These are phyloP conservation scores for Mycena citricolor DNA, from an alignment of 1,284 basidiomycete genomes.

Conservation along the genomic window DNA sequence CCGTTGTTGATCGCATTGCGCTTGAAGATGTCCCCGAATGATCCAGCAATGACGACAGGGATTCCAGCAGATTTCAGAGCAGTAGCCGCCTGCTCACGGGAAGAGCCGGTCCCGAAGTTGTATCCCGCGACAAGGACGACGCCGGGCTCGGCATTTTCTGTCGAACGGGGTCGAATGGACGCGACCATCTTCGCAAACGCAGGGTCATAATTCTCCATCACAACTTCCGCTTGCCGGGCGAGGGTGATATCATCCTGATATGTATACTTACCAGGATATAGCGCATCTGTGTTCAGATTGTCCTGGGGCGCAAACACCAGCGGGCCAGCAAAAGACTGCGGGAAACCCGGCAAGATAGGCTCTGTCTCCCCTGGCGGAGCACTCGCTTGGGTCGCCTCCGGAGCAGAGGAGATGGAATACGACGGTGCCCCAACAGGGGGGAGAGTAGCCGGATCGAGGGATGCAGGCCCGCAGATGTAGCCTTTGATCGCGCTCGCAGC, in stretches of 20 bases:
- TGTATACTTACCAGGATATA: constrained; percentile 99
- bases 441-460: constrained; percentile 55
- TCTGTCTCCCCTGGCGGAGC: no score
- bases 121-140: constrained; percentile 90
- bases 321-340: constrained; percentile 78
- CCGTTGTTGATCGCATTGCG: constrained; percentile 99
- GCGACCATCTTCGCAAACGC: constrained; percentile 78
- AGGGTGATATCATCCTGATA: constrained; percentile 99
- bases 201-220: constrained; percentile 99
- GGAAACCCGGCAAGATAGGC: constrained; percentile 78
- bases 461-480: constrained; percentile 84
- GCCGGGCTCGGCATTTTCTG: constrained; percentile 47
- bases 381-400: constrained; percentile 25
- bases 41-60: constrained; percentile 92
- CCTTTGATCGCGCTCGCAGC: constrained; percentile 94
- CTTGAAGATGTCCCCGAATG: constrained; percentile 99
- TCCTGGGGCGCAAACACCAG: constrained; percentile 94
- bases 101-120: constrained; percentile 99
- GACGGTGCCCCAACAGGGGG: constrained; percentile 56
- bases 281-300: constrained; percentile 97
- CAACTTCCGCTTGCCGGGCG: constrained; percentile 91
- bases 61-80: constrained; percentile 94
- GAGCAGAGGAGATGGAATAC: constrained; percentile 55
- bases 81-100: constrained; percentile 98
- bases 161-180: constrained; percentile 42